Base-by-base conservation (phyloP, 1,284 basidiomycete genomes). In the Leccinum insigne region DNA sequence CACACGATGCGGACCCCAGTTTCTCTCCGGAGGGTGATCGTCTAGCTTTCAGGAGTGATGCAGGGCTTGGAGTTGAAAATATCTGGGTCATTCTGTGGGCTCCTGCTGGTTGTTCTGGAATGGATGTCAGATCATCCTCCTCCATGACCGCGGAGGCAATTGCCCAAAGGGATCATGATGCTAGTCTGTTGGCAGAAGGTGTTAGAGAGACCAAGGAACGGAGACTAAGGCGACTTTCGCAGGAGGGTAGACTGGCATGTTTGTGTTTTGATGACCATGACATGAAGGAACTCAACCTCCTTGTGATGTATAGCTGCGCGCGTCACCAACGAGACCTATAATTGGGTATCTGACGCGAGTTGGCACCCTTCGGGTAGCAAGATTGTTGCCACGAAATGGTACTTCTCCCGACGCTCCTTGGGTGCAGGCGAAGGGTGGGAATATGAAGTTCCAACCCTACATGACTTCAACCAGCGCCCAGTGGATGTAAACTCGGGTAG, bases 371-470 rank as follows among this genome's bases (percentile, higher is more conserved):
- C 83, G 13, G 87, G 87, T 2, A 70, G 74, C 14, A 85, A 80
- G 67, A 73, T 91, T n/a, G 77, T 91, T 63, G 87, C 89, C 8
- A 90, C 89, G 10, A 92, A 91, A 72, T 90, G 90, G 89, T 90
- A 89, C 70, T 89, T 85, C 21, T 85, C 84, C 11, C 70, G 66
- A 5, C 84, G 89, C 11, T 87, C 86, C 59, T 78, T 91, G 26
- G 86, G 86, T 56, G 89, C 89, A 2, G 88, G 89, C 3, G 90
- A 91, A 79, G 87, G 85, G 56, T 91, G 90, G 90, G 81, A 85
- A 70, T 92, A 87, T 67, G 38, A 75, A 9, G 77, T 87, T 23
- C 86, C 86, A 10, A 72, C 75, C 29, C 40, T 72, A 8, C 47
- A 75, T 10, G 66, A 75, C 70, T 21, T 68, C 58, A 62, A 67